phyloP scores from a whole-genome alignment of 768 basidiomycete species.

The Lentinula aciculospora region DNA sequence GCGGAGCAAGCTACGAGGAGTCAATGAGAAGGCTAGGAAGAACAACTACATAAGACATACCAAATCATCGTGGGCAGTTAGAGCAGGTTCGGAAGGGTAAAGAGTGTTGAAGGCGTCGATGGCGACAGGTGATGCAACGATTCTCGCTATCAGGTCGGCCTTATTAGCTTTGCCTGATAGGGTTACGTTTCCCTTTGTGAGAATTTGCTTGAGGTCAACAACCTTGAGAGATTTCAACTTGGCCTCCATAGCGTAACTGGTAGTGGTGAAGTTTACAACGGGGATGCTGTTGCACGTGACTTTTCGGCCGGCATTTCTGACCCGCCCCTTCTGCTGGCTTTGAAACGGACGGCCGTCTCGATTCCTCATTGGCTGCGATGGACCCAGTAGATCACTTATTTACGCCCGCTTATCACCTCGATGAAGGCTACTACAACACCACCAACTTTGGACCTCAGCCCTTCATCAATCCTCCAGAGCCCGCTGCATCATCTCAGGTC shows the following conservation, averaged over 20 bases:
- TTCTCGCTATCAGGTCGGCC: constrained; percentile 58
- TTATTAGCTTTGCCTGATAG: constrained; percentile 58
- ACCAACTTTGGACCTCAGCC: constrained; percentile 15
- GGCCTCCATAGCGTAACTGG: background rate
- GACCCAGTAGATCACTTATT: constrained; percentile 58
- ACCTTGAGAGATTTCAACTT: constrained; percentile 60
- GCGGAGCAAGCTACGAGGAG: constrained; percentile 21
- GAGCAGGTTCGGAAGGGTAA: constrained; percentile 25
- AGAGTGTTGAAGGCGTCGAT: constrained; percentile 41
- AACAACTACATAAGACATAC: constrained; percentile 12
- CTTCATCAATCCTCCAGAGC: constrained; percentile 12
- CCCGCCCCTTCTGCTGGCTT: constrained; percentile 11
- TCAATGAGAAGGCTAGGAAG: background rate
- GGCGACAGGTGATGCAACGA: constrained; percentile 47
- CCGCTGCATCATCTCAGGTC: constrained; percentile 30
- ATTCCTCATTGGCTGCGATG: constrained; percentile 14
- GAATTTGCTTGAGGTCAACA: constrained; percentile 60
- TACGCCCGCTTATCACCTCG: constrained; percentile 48
- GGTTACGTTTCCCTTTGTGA: constrained; percentile 42
- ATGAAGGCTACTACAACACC: constrained; percentile 16
- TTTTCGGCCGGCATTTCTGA: background rate
- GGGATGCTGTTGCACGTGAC: constrained; percentile 11
- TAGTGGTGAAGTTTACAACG: too few species aligned
- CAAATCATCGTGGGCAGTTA: constrained; percentile 19
- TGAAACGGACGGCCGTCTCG: constrained; percentile 15